These are phyloP conservation scores for Populus pruinosa DNA, from an alignment of 345 rosid species.

Conservation along the genomic window DNA sequence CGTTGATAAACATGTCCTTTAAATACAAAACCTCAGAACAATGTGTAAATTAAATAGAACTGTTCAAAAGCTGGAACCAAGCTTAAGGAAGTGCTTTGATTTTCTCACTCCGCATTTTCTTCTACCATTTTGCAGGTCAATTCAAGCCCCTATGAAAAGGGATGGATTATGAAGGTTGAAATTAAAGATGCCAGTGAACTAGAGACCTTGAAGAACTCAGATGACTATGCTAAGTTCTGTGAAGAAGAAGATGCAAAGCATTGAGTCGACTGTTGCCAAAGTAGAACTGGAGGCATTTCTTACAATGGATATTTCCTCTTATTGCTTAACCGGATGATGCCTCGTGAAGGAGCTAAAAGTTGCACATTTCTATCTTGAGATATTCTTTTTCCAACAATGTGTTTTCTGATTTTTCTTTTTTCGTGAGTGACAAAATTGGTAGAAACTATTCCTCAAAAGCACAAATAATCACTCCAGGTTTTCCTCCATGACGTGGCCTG, in stretches of 20 bases:
- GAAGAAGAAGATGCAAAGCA: slow-evolving; percentile 94
- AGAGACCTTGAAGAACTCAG: slow-evolving; percentile 71
- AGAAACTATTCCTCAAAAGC: neutral
- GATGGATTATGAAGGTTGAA: slow-evolving; percentile 90
- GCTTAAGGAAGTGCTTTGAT: neutral
- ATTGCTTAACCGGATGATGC: neutral
- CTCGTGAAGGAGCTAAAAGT: neutral
- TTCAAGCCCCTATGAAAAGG: slow-evolving; percentile 70
- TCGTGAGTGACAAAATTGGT: neutral
- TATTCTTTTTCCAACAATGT: neutral
- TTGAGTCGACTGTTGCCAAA: slow-evolving; percentile 27
- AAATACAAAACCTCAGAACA: neutral
- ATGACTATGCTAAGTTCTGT: slow-evolving; percentile 76
- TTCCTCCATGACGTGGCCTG: neutral
- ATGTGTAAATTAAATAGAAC: neutral
- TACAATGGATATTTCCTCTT: neutral
- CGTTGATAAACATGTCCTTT: neutral
- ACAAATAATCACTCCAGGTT: slow-evolving; percentile 4
- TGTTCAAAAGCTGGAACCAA: neutral
- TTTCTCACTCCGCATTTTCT: neutral
- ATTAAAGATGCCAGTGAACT: slow-evolving; percentile 51
- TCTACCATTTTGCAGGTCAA: slow-evolving; percentile 49
- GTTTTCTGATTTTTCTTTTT: slow-evolving; percentile 2
- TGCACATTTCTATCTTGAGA: neutral
- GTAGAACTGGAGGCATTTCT: neutral